Evolutionary conservation across 306 rosid species (phyloP).

Genomic region (Castanea crenata): DNA sequence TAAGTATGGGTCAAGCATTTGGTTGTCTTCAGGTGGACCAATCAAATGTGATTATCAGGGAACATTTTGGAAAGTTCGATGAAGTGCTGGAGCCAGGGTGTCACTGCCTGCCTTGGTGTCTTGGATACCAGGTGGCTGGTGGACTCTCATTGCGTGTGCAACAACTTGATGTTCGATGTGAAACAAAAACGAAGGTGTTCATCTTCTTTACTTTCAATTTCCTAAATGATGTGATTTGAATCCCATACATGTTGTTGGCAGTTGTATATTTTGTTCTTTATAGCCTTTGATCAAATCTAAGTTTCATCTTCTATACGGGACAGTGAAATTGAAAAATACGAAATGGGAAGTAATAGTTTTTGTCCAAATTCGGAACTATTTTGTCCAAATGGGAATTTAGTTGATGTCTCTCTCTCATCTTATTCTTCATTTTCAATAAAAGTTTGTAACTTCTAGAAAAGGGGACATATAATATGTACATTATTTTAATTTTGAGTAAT

Average conservation of each 20-base stretch:
- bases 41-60: constrained; percentile 66
- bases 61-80: constrained; percentile 51
- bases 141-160: constrained; percentile 58
- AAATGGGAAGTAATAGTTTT: not conserved
- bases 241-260: not conserved
- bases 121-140: constrained; percentile 57
- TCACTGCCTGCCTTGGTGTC: constrained; percentile 72
- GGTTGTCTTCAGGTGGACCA: constrained; percentile 65
- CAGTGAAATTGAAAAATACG: not conserved
- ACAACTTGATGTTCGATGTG: constrained; percentile 64
- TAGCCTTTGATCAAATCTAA: not conserved
- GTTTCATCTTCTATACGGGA: not conserved
- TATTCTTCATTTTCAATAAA: constrained; percentile 10
- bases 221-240: constrained; percentile 6
- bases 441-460: constrained; percentile 12
- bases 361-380: not conserved
- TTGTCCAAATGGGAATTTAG: not conserved
- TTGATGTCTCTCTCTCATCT: not conserved
- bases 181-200: constrained; percentile 66
- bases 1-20: constrained; percentile 57
- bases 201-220: not conserved
- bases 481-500: not conserved
- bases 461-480: not conserved
- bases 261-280: not conserved
- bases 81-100: constrained; percentile 65